Evolutionary conservation across 352 stramenopile species (phyloP), one percentile per base, ranked within the genome.

Genomic region (Chrysophaeum taylorii): DNA sequence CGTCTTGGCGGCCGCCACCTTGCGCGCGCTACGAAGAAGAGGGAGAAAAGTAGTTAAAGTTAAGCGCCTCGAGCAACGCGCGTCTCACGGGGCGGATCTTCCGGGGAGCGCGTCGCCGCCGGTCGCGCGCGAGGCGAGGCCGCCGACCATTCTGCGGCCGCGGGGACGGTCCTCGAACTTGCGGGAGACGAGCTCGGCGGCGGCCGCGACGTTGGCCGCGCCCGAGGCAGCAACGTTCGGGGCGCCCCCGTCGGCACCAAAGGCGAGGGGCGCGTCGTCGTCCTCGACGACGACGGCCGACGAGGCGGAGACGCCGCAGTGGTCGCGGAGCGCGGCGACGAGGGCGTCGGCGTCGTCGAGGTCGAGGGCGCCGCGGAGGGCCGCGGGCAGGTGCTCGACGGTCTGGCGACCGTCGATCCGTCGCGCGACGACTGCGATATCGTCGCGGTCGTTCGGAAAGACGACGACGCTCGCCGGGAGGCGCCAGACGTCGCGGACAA

Each of bases 401-500:
- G 52, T 31, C 33, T 9, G 27, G 7, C 33, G 33, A 18, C 33
- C 57, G 9, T 42, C 57, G 9, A 35, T n/a, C 1, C 57, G 57
- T 9, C 50, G n/a, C 7, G n/a, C 50, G 50, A 62, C 23, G 45
- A 54, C 45, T 16, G 45, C 7, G 12, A 54, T 12, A 7, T 16
- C 45, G 7, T 27, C 45, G 12, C 12, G 2, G 45, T 14, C 45
- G 45, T 25, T 4, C 45, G 21, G 9, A 25, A 25, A 7, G 7
- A 7, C 45, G 52, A 15, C 33, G 52, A 12, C 31, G 33, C 14
- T 2, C 4, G 9, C 21, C 33, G 2, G 1, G 12, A 45, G 9
- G 18, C 35, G 31, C 57, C 57, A 66, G 57, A 45, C 57, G 57
- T 42, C 45, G 31, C 57, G 57, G 1, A 66, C 57, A 18, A 66